phyloP scores from a whole-genome alignment of 495 filamentous ascomycete species.

The Alectoria sarmentosa region DNA sequence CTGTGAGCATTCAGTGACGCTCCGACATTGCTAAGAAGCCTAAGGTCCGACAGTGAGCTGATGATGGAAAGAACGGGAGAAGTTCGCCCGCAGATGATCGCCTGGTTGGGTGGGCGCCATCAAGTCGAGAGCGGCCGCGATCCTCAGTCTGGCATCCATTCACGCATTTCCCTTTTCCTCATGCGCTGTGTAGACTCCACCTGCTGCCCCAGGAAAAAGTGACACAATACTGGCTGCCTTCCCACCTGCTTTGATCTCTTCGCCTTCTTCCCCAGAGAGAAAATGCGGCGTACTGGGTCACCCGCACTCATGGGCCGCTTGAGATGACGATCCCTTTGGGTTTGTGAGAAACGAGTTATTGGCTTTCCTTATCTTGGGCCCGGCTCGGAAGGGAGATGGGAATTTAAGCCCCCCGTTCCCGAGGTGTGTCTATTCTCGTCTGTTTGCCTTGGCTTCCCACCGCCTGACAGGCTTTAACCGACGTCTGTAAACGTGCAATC shows the following conservation, averaged over 20 bases:
- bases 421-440: too few relatives aligned
- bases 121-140: too few relatives aligned
- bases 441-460: neutral
- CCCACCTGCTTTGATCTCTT: neutral
- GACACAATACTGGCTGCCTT: neutral
- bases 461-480: too few relatives aligned
- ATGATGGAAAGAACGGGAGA: neutral
- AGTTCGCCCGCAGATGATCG: neutral
- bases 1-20: neutral
- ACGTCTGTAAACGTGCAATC: neutral
- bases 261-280: neutral
- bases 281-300: neutral
- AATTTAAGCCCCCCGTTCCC: too few relatives aligned
- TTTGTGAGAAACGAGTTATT: neutral
- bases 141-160: neutral
- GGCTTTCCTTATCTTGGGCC: neutral
- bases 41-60: neutral
- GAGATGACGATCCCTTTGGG: neutral
- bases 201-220: neutral
- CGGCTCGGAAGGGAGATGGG: neutral
- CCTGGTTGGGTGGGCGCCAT: neutral
- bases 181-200: neutral
- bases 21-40: neutral
- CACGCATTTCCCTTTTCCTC: neutral
- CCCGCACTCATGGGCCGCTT: neutral